Base-by-base conservation (phyloP, 164 flowering plant species). In the Chimonanthus praecox region DNA sequence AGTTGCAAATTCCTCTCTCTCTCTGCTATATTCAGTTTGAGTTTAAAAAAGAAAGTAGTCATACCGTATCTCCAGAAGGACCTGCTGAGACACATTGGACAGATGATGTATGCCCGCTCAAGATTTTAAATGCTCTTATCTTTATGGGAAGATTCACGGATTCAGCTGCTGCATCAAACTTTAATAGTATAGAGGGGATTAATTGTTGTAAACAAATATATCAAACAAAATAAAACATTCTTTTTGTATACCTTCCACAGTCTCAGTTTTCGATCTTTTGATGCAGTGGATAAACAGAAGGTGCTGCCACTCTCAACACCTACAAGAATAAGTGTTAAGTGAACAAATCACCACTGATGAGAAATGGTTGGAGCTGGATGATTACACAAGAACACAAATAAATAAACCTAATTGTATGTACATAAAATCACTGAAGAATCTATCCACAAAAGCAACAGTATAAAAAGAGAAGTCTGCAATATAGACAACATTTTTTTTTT, bases 191-290 rank as follows among this genome's bases (percentile, higher is more conserved):
- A 71, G 50, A 54, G 10, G 9, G 63, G 45, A 51, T 77, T 18
- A 64, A 51, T 15, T 64, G 43, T 51, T 45, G 4, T 46, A 54
- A 48, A 60, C 47, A 20, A 58, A 61, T 33, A 61, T 63, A 6
- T 11, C 44, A 18, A 60, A 7, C 60, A 60, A 64, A 54, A 49
- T 43, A 47, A 47, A 64, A 10, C 62, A 18, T 47, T 73, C 54
- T 5, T 77, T 33, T 66, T 20, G 49, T 16, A 76, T 89, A 96
- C 99, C 97, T 90, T 90, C 96, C 96, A 96, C 76, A 96, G 76
- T 77, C 94, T 89, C 75, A 96, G 45, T 18, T 97, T 88, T 72
- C 83, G 84, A 82, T 96, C 99, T 81, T 96, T 89, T 48, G 99
- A 94, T 75, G 92, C 98, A 76, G 98, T 90, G 33, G 97, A 94